Conservation (phyloP, 2,329 filamentous ascomycete species). For the Fusarium haematococcum region DNA sequence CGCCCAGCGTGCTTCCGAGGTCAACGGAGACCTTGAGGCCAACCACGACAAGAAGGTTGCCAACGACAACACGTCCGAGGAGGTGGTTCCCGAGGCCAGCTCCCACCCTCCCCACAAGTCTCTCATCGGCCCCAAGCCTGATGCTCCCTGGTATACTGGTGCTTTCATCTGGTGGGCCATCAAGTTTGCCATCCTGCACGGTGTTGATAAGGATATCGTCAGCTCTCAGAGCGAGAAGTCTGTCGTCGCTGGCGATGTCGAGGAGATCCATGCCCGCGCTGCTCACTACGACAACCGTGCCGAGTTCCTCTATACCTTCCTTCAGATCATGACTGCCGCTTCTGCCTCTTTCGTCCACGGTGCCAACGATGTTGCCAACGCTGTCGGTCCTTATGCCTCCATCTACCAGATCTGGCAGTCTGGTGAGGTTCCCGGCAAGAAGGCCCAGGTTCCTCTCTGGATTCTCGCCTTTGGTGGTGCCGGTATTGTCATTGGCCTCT, state of each 20-base stretch:
- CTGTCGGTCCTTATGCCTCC: conserved; percentile 72
- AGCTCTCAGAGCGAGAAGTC: conserved; percentile 50
- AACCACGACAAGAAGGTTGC: conserved; percentile 44
- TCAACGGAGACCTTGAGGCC: conserved; percentile 40
- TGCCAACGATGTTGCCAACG: conserved; percentile 74
- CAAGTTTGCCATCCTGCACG: conserved; percentile 61
- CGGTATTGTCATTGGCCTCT: conserved; percentile 66
- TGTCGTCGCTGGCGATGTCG: conserved; percentile 64
- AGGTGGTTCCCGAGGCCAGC: conserved; percentile 43
- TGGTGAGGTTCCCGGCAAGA: conserved; percentile 55
- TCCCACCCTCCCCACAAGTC: conserved; percentile 39
- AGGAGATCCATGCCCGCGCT: conserved; percentile 67
- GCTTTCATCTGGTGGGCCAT: conserved; percentile 58
- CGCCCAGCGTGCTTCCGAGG: conserved; percentile 39
- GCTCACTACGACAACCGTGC: conserved; percentile 71
- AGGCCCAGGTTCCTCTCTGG: conserved; percentile 68
- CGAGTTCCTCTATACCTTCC: conserved; percentile 71
- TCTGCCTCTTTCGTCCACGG: conserved; percentile 75
- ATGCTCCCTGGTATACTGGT: conserved; percentile 57
- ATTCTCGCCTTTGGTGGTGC: conserved; percentile 67
- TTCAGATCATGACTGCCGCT: conserved; percentile 70
- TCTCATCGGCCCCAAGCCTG: conserved; percentile 54
- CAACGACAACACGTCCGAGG: conserved; percentile 64
- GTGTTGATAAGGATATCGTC: conserved; percentile 58
- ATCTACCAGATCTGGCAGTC: conserved; percentile 71